Conservation (phyloP, 2,329 filamentous ascomycete species). For the Ophiostoma novo-ulmi region DNA sequence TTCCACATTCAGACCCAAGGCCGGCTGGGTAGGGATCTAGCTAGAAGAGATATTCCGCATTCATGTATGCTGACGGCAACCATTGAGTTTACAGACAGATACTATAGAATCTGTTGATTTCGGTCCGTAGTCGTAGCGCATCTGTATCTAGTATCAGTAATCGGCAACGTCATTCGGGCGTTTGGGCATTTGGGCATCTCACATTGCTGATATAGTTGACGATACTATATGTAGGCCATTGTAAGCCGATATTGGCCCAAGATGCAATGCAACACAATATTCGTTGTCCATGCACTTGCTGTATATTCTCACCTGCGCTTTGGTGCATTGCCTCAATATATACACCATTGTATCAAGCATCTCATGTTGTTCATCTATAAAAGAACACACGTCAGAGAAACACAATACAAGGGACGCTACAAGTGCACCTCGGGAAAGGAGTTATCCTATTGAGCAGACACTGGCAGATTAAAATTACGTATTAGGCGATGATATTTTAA, state of each 20-base stretch:
- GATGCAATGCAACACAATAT: background rate
- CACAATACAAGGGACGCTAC: no score
- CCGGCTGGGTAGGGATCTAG: background rate
- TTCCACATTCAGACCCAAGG: constrained; percentile 8
- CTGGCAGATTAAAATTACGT: background rate
- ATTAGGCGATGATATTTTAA: background rate
- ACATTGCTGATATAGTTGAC: background rate
- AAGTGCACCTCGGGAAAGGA: no score
- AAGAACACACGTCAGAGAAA: no score
- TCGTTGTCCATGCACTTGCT: background rate
- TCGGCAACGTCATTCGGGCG: background rate
- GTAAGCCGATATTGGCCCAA: no score
- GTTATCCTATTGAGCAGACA: background rate
- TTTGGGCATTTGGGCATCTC: background rate
- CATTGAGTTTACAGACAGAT: background rate
- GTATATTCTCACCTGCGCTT: no score
- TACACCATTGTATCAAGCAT: no score
- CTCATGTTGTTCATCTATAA: no score
- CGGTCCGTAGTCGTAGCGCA: no score
- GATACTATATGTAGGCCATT: background rate
- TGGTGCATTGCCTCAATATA: no score
- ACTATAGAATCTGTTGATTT: background rate
- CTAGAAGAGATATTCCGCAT: background rate
- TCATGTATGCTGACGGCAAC: background rate
- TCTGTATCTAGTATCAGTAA: background rate